phyloP scores from a whole-genome alignment of 2,329 filamentous ascomycete genomes.

The Aspergillus glaucus region DNA sequence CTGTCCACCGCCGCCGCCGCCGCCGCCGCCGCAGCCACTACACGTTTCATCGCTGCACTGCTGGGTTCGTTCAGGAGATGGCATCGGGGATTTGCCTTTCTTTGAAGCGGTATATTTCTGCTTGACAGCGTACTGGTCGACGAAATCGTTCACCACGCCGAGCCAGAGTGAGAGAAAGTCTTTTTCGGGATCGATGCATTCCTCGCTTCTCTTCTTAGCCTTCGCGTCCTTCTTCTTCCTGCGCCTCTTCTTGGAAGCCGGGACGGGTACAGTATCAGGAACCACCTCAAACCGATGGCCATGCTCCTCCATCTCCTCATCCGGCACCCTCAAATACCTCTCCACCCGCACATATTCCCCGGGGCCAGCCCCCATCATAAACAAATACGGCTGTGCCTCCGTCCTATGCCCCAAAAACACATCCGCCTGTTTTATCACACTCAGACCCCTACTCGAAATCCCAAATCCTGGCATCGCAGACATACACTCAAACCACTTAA shows the following conservation, averaged over 20 bases:
- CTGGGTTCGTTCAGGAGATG: no score
- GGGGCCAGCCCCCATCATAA: constrained; percentile 9
- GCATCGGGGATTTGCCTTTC: neutral
- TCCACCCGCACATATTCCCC: constrained; percentile 10
- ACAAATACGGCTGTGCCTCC: constrained; percentile 7
- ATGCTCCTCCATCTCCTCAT: neutral
- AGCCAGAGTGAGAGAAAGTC: constrained; percentile 5
- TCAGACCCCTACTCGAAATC: constrained; percentile 10
- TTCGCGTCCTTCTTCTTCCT: neutral
- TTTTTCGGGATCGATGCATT: constrained; percentile 7
- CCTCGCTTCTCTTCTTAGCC: neutral
- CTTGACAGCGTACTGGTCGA: constrained; percentile 3
- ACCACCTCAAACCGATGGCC: neutral
- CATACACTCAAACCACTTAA: constrained; percentile 4
- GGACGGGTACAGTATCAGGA: no score
- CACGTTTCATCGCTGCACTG: no score
- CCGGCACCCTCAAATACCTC: constrained; percentile 4
- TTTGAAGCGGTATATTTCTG: neutral
- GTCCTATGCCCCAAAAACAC: neutral
- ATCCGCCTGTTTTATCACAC: constrained; percentile 2
- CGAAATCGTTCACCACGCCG: neutral
- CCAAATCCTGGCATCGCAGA: constrained; percentile 11
- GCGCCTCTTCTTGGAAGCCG: neutral
- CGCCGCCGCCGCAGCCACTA: no score
- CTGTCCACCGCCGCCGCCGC: no score